phyloP scores from a whole-genome alignment of 2,329 filamentous ascomycete species.

The Aurifilum marmelostoma region DNA sequence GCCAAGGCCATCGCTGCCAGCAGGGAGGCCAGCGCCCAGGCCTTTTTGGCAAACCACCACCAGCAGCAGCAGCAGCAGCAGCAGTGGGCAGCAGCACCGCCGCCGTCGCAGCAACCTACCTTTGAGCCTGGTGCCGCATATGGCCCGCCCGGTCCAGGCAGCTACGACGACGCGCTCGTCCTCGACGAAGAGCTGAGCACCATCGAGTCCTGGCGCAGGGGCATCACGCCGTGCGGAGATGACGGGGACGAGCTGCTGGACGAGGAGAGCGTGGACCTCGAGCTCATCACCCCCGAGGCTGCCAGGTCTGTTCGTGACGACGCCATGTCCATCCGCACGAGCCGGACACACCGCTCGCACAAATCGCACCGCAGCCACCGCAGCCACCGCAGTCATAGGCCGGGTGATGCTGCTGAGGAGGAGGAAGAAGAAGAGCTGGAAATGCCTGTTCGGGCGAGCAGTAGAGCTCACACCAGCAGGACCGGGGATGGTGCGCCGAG shows the following conservation, averaged over 20 bases:
- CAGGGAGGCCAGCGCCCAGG: slow-evolving; percentile 31
- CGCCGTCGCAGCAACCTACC: neutral
- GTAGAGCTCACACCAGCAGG: slow-evolving; percentile 32
- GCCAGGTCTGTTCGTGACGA: slow-evolving; percentile 47
- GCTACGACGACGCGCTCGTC: slow-evolving; percentile 59
- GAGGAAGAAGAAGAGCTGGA: slow-evolving; percentile 26
- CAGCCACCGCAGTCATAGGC: slow-evolving; percentile 29
- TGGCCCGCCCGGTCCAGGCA: slow-evolving; percentile 23
- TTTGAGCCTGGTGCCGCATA: slow-evolving; percentile 14
- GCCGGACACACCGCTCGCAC: slow-evolving; percentile 40
- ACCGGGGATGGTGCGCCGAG: slow-evolving; percentile 26
- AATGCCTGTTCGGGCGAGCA: slow-evolving; percentile 37
- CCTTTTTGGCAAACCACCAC: slow-evolving; percentile 36
- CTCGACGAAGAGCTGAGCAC: slow-evolving; percentile 61
- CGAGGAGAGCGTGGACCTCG: slow-evolving; percentile 42
- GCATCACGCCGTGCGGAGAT: slow-evolving; percentile 53
- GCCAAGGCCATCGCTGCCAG: slow-evolving; percentile 38
- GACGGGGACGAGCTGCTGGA: slow-evolving; percentile 32
- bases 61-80: slow-evolving; percentile 26
- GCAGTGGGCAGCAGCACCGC: neutral
- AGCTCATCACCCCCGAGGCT: slow-evolving; percentile 61
- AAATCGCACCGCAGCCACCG: slow-evolving; percentile 41
- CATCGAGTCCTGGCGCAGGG: slow-evolving; percentile 63
- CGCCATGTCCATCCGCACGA: slow-evolving; percentile 42
- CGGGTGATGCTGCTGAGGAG: slow-evolving; percentile 7